phyloP scores from a whole-genome alignment of 345 rosid genomes.

The Rhodamnia rubescens region DNA sequence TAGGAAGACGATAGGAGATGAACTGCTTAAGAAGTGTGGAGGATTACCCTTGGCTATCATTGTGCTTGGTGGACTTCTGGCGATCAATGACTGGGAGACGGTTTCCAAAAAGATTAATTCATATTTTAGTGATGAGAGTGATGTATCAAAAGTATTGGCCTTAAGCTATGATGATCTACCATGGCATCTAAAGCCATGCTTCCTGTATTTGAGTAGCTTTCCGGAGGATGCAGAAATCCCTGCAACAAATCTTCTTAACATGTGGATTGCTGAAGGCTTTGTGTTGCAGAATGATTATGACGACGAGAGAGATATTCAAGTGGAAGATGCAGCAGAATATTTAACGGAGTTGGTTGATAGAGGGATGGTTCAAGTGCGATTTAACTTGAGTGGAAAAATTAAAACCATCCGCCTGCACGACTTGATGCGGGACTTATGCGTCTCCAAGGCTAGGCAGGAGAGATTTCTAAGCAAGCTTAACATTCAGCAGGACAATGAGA shows the following conservation, averaged over 20 bases:
- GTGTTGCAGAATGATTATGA: not conserved
- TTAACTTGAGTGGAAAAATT: no score
- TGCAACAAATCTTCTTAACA: conserved; percentile 12
- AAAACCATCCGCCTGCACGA: no score
- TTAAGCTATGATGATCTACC: conserved; percentile 22
- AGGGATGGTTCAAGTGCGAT: no score
- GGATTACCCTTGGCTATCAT: conserved; percentile 26
- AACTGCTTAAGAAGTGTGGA: conserved; percentile 18
- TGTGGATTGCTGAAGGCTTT: conserved; percentile 44
- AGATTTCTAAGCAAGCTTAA: no score
- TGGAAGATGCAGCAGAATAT: no score
- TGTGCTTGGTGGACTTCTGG: conserved; percentile 29
- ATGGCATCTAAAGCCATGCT: conserved; percentile 15
- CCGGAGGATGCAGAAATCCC: conserved; percentile 22
- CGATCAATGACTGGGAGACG: conserved; percentile 9
- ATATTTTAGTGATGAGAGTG: not conserved
- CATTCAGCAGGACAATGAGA: no score
- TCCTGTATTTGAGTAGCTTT: conserved; percentile 17
- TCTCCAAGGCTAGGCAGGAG: no score
- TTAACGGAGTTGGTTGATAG: no score
- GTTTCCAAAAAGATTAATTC: conserved; percentile 1
- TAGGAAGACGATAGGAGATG: conserved; percentile 15
- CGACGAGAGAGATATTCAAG: not conserved
- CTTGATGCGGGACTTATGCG: conserved; percentile 11
- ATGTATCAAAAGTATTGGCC: conserved; percentile 5